Evolutionary conservation across 495 filamentous ascomycete genomes (phyloP), one percentile per base, ranked within the genome.

Genomic region (Lindgomyces ingoldianus): DNA sequence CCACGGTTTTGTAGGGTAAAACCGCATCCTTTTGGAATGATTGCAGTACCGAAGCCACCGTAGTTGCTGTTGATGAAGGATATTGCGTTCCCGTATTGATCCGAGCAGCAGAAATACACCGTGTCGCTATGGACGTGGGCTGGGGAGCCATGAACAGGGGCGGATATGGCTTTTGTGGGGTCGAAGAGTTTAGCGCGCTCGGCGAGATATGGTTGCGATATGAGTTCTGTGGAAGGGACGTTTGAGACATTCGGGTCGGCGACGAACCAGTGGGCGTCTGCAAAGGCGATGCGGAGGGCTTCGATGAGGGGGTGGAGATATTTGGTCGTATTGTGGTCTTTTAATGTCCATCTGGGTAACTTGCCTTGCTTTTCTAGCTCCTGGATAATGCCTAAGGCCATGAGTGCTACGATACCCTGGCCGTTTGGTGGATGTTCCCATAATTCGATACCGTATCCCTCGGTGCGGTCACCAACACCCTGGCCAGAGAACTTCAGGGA

Each of bases 371-470:
- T 80, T 75, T 96, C 90, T 4, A 98, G 82, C 68, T 89, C 84
- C 70, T 96, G 86, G 46, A 98, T 79, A 64, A 98, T 93, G 1
- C 95, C 94, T 0, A 98, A 80, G 0, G 94, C 88, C 85, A 98
- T 95, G 41, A 98, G 81, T 3, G 94, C 95, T 0, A 98, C 91
- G 64, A 98, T 89, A 11, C 94, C 94, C 75, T 98, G 94, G 0
- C 95, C 93, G 76, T 97, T 98, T n/a, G 94, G 94, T 41, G 94
- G 91, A 75, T 96, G 93, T 67, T 98, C 94, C 93, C 93, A 98
- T 1, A 98, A 73, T 68, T 94, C 86, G 19, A 96, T 81, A n/a
- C 85, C 87, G 51, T n/a, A n/a, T n/a, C 83, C 79, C 33, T 79
- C 66, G 39, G 76, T 71, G 0, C 53, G 56, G 39, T 80, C 78